phyloP scores from a whole-genome alignment of 148 eudicot species.

The Rhododendron henanense region DNA sequence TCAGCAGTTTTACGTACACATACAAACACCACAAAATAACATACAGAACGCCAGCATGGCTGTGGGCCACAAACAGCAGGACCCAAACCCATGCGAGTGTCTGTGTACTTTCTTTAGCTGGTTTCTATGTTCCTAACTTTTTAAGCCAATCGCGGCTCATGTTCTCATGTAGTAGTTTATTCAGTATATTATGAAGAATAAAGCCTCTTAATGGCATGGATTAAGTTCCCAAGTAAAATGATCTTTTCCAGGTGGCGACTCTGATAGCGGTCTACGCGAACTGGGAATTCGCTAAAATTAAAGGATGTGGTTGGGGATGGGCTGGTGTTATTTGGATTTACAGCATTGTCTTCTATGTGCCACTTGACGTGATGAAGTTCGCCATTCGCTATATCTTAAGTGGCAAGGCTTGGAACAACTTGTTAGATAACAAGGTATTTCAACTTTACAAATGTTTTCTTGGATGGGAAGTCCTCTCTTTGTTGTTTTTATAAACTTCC shows the following conservation, averaged over 20 bases:
- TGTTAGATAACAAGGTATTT: constrained; percentile 78
- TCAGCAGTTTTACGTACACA: background rate
- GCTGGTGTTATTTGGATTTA: constrained; percentile 94
- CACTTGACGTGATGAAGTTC: constrained; percentile 78
- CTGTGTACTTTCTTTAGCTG: background rate
- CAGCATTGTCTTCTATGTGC: constrained; percentile 74
- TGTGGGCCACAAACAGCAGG: background rate
- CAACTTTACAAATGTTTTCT: background rate
- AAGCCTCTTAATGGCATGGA: background rate
- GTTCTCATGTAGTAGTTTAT: background rate
- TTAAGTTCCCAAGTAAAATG: background rate
- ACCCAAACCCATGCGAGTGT: background rate
- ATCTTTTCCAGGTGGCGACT: constrained; percentile 69
- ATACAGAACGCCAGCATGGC: background rate
- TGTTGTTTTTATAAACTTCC: background rate
- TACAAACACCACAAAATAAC: background rate
- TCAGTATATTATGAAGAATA: background rate
- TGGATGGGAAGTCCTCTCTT: background rate
- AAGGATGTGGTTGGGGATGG: constrained; percentile 98
- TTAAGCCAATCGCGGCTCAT: background rate
- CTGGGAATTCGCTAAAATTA: constrained; percentile 82
- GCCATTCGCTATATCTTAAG: constrained; percentile 78
- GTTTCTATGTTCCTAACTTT: background rate
- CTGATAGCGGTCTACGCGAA: constrained; percentile 81
- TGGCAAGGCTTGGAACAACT: constrained; percentile 91